These are phyloP conservation scores for Leccinum fibrillosum DNA, from an alignment of 768 basidiomycete species.

Conservation along the genomic window DNA sequence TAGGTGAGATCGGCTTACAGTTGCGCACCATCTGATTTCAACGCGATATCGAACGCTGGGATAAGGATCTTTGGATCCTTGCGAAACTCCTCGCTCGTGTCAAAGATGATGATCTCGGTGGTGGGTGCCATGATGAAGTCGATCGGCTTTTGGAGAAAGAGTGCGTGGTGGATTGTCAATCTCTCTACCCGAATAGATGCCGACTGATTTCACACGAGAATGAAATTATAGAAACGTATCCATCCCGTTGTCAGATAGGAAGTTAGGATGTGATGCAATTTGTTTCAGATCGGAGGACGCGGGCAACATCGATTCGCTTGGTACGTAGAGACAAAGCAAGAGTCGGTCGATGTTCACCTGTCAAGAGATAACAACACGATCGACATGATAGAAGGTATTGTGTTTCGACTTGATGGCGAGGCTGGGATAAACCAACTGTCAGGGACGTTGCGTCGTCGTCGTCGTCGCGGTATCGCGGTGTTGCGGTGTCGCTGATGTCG, in stretches of 20 bases:
- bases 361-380: not conserved
- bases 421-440: not conserved
- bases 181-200: not conserved
- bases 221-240: too few species aligned
- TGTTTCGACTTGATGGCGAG: not conserved
- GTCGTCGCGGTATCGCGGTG: too few species aligned
- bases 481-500: too few species aligned
- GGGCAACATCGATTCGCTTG: not conserved
- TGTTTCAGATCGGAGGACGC: too few species aligned
- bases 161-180: not conserved
- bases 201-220: too few species aligned
- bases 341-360: not conserved
- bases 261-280: too few species aligned
- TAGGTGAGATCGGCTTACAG: not conserved
- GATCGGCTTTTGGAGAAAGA: not conserved
- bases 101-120: not conserved
- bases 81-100: not conserved
- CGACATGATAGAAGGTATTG: not conserved
- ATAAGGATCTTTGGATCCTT: not conserved
- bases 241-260: too few species aligned
- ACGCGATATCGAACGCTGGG: not conserved
- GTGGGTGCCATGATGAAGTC: not conserved
- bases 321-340: not conserved
- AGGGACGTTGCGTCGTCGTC: too few species aligned
- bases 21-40: not conserved